Conservation (phyloP, 768 basidiomycete genomes). For the Suillus placidus region DNA sequence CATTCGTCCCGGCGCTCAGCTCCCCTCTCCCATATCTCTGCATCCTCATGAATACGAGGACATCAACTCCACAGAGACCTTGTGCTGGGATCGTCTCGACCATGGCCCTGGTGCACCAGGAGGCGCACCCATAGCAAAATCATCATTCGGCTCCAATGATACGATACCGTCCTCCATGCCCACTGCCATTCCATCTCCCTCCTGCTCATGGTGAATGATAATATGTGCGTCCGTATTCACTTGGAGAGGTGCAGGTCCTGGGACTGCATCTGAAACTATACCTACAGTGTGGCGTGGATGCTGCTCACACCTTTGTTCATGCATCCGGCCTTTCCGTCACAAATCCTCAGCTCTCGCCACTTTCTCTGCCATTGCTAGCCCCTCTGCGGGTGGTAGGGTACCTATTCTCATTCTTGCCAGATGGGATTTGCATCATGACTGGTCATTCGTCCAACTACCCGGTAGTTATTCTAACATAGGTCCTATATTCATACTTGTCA, state of each 20-base stretch:
- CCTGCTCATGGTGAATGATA: constrained; percentile 52
- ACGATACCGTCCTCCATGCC: constrained; percentile 79
- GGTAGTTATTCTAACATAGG: no score
- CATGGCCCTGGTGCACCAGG: constrained; percentile 90
- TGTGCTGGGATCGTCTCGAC: constrained; percentile 28
- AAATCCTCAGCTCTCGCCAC: no score
- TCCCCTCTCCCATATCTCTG: no score
- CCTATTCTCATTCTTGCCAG: no score
- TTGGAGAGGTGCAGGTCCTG: constrained; percentile 37
- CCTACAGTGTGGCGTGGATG: constrained; percentile 47
- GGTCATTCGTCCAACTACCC: no score
- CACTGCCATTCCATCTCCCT: constrained; percentile 43
- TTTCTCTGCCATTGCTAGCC: no score
- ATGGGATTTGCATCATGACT: no score
- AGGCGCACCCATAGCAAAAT: constrained; percentile 88
- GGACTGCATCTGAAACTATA: constrained; percentile 44
- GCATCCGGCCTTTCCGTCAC: no score
- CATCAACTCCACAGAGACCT: constrained; percentile 30
- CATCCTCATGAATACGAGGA: neutral
- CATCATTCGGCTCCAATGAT: constrained; percentile 78
- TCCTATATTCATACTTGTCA: no score
- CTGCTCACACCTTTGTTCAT: no score
- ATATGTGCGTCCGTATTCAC: constrained; percentile 53
- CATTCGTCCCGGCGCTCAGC: no score
- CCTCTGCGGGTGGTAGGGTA: no score